Percentiles rank a stretch among this genome's conserved stretches.
Evolutionary conservation across 768 basidiomycete species (phyloP).

Genomic region (Hericium coralloides): DNA sequence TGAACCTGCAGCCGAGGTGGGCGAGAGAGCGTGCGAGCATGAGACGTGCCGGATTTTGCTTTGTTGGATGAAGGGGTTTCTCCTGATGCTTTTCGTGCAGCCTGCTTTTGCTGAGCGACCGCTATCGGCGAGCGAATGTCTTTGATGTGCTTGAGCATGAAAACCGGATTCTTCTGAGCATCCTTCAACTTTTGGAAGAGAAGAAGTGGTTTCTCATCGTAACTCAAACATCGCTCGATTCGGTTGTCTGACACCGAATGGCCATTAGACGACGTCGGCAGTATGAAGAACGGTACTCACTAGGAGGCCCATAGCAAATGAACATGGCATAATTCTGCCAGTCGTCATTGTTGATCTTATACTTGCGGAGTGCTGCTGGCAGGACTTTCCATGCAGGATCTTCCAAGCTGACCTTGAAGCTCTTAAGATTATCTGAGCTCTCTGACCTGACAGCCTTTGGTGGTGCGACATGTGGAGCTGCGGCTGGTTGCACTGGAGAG

Average conservation of each 20-base stretch:
- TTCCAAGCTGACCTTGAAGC: conserved; percentile 95
- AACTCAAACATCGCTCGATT: conserved; percentile 89
- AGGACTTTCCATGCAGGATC: conserved; percentile 99
- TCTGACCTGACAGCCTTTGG: conserved; percentile 52
- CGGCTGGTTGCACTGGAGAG: conserved; percentile 1
- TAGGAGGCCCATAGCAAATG: conserved; percentile 92
- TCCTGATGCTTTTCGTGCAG: conserved; percentile 66
- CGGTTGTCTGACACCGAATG: conserved; percentile 42
- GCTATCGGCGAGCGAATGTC: conserved; percentile 97
- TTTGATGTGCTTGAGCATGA: conserved; percentile 96
- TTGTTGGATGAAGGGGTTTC: conserved; percentile 16
- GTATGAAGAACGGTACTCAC: conserved; percentile 31
- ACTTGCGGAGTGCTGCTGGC: conserved; percentile 96
- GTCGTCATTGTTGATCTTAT: conserved; percentile 96
- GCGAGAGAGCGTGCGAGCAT: conserved; percentile 29
- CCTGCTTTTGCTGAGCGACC: conserved; percentile 94
- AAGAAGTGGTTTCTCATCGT: conserved; percentile 95
- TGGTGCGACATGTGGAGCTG: background rate
- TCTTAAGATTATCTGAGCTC: conserved; percentile 71
- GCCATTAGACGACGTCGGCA: background rate
- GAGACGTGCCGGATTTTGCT: conserved; percentile 28
- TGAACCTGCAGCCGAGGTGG: conserved; percentile 67
- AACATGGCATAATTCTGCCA: conserved; percentile 99
- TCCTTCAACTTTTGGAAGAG: conserved; percentile 98
- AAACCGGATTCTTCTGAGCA: conserved; percentile 94